Conservation (phyloP, 257 asterid genomes). For the Fraxinus pennsylvanica region DNA sequence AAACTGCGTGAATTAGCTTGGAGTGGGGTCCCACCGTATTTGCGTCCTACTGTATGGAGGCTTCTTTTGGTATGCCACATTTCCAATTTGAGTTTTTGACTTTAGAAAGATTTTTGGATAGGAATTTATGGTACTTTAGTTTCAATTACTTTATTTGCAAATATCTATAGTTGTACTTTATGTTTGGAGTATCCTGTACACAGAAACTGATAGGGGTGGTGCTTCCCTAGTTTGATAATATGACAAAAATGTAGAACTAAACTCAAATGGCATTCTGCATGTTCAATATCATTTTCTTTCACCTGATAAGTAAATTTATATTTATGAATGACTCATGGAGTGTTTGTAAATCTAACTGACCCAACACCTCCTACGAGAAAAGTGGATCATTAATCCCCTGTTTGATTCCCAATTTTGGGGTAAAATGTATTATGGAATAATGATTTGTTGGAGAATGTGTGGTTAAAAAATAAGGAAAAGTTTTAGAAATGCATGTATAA, state of each 20-base stretch:
- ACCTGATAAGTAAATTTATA: neutral
- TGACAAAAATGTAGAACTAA: neutral
- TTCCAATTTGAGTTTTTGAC: neutral
- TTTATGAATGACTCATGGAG: neutral
- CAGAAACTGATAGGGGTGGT: conserved; percentile 4
- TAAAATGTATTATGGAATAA: too few relatives aligned
- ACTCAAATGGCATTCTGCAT: neutral
- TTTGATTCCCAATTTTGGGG: too few relatives aligned
- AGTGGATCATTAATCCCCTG: neutral
- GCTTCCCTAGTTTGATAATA: neutral
- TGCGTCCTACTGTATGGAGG: conserved; percentile 93
- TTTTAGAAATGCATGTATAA: too few relatives aligned
- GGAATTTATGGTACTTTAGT: neutral
- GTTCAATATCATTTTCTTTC: neutral
- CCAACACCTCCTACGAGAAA: neutral
- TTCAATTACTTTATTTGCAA: neutral
- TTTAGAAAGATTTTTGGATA: neutral
- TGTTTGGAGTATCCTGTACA: neutral
- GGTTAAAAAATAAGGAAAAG: too few relatives aligned
- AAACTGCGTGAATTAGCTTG: conserved; percentile 90
- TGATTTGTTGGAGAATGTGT: too few relatives aligned
- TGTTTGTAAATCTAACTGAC: neutral
- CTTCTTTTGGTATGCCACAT: conserved; percentile 79
- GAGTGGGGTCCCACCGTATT: conserved; percentile 95
- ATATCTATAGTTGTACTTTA: neutral